Conservation (phyloP, 2,329 filamentous ascomycete species). For the Alternaria postmessia region DNA sequence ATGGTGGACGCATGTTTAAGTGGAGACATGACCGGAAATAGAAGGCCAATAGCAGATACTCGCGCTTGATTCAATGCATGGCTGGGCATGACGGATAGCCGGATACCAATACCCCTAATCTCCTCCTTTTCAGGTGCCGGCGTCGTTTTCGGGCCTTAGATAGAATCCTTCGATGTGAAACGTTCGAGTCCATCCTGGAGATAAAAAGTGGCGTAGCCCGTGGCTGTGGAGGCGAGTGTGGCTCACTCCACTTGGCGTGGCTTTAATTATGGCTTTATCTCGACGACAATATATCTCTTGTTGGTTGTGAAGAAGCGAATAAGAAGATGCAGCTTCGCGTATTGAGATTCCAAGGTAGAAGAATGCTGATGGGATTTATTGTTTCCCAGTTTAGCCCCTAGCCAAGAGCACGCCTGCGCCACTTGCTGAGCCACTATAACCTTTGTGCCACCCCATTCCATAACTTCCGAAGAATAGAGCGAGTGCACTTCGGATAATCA, state of each 20-base stretch:
- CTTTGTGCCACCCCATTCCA: background rate
- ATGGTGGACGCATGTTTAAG: background rate
- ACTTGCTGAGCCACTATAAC: background rate
- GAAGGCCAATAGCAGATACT: background rate
- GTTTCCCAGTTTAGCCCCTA: background rate
- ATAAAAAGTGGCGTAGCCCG: background rate
- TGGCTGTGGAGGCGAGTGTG: background rate
- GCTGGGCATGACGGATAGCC: background rate
- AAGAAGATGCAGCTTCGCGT: background rate
- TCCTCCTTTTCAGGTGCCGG: background rate
- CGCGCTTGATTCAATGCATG: background rate
- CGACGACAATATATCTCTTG: background rate
- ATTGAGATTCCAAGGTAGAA: background rate
- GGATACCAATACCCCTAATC: background rate
- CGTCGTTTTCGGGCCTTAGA: background rate
- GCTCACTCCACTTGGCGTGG: background rate
- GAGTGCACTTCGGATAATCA: background rate
- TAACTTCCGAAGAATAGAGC: background rate
- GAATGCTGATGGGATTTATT: background rate
- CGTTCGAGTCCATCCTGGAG: background rate
- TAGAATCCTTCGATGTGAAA: background rate
- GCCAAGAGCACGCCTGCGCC: background rate
- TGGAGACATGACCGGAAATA: background rate
- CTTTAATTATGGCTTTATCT: background rate
- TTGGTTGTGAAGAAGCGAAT: background rate